Evolutionary conservation across 768 basidiomycete genomes (phyloP), one percentile per base, ranked within the genome.

Genomic region (Suillus discolor): DNA sequence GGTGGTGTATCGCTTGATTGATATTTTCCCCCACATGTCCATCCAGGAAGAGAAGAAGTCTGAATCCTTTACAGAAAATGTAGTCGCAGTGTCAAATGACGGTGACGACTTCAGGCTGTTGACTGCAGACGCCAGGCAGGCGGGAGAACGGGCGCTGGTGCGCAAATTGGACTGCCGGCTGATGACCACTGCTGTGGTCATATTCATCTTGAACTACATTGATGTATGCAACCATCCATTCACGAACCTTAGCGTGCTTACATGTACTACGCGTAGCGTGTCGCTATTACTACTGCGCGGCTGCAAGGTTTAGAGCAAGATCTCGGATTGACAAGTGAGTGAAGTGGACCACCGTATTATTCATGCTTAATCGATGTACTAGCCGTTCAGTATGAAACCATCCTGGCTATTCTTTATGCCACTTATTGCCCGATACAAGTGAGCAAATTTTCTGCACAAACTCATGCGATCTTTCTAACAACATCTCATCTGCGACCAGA

Each of bases 391-490:
- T 87, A 87, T 69, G 77, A 79, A 31, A 83, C 83, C 4, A 76
- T 86, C 25, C 74, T 88, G 13, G 85, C 86, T 0, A 76, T 85
- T 49, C 78, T 87, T 31, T 87, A 82, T 67, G 89, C 79, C 3
- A 85, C 86, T 1, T 88, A 90, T 66, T 84, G 84, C 45, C 88
- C 88, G 3, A 83, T 85, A 16, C 88, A 60, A 60, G 57, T 60
- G 11, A 60, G 57, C 23, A 7, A 57, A 34, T 20, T 39, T 59
- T 28, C 11, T 41, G 25, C 25, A 60, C 25, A 28, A 41, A 20
- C 12, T 18, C 11, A 12, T 41, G 16, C 18, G 3, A 60, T 42
- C 57, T 41, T 28, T 20, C 57, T 42, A 18, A 42, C 25, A 16
- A 55, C 3, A 60, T 20, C 9, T 6, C 12, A 41, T 41, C 11